phyloP scores from a whole-genome alignment of 495 filamentous ascomycete species.

The Podospora didyma region DNA sequence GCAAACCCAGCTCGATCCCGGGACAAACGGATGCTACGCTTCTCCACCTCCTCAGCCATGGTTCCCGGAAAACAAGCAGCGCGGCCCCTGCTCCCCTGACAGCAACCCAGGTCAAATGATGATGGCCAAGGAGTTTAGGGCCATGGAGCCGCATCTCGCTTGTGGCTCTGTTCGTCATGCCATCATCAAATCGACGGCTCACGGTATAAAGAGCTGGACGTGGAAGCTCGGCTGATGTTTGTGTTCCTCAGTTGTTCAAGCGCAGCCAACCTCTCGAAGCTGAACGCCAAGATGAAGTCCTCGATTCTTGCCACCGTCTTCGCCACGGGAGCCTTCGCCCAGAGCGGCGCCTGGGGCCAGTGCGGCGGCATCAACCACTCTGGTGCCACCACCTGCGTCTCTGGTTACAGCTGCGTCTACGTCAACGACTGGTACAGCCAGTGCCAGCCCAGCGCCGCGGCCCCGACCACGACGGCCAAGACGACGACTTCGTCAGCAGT shows the following conservation, averaged over 20 bases:
- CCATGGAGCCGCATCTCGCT: background rate
- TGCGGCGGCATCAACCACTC: constrained; percentile 43
- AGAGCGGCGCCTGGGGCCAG: constrained; percentile 32
- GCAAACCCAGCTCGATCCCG: background rate
- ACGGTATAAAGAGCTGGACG: background rate
- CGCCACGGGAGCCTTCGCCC: constrained; percentile 21
- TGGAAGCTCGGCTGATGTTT: background rate
- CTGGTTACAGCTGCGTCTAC: constrained; percentile 37
- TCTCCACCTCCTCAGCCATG: background rate
- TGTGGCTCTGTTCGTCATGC: background rate
- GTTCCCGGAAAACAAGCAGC: background rate
- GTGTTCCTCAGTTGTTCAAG: background rate
- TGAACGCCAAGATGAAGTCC: constrained; percentile 22
- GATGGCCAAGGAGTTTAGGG: background rate
- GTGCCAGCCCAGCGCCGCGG: constrained; percentile 26
- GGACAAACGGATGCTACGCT: background rate
- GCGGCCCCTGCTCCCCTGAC: background rate
- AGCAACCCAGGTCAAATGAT: background rate
- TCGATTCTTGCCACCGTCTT: constrained; percentile 23
- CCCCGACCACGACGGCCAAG: constrained; percentile 13
- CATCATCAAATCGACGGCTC: background rate
- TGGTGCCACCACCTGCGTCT: constrained; percentile 38
- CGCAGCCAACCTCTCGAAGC: background rate
- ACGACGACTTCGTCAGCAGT: constrained; percentile 11
- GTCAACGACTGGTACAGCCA: constrained; percentile 44